Base-by-base conservation (phyloP, 129 eudicot genomes). In the Pseudognaphalium luteoalbum region DNA sequence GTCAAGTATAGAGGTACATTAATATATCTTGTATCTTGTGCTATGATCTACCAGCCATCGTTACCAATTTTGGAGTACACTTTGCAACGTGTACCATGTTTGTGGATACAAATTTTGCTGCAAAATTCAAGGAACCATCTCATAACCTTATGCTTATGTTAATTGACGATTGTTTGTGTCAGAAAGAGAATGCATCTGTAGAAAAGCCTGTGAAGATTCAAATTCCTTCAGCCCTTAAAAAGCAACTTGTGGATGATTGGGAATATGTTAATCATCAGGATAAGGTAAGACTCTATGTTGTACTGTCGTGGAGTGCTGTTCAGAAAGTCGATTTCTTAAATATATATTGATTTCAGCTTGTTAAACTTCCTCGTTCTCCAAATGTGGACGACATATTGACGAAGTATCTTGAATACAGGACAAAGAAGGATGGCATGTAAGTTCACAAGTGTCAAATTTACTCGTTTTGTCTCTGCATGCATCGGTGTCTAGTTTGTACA, bases 221-320 rank as follows among this genome's bases (percentile, higher is more conserved):
- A 76, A 89, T 94, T 74, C 97, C 99, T 30, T 83, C 87, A 33
- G 83, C 82, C 77, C 58, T 94, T 66, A 94, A 85, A 87, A 94
- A 91, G 83, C 96, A 82, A 76, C 85, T 94, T 58, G 99, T 94
- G 75, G 93, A 91, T 81, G 99, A 94, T 85, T 91, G 97, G 96
- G 99, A 94, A 66, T 87, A 74, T 52, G 67, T 94, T 71, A 89
- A 79, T 57, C 92, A 84, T 80, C 91, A 94, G 68, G 91, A 91
- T 81, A 94, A 89, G 69, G 69, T 88, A 84, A 47, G 69, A 19
- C 44, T 52, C 22, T 74, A 30, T 54, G 10, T 56, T 69, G 76
- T 58, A 8, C 39, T 41, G 9, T 62, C 33, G 47, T 21, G 28
- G 47, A 21, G 9, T 37, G 56, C 34, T 78, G 11, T 5, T 16